Base-by-base conservation (phyloP, 75 land plant species). In the Gnetum montanum region DNA sequence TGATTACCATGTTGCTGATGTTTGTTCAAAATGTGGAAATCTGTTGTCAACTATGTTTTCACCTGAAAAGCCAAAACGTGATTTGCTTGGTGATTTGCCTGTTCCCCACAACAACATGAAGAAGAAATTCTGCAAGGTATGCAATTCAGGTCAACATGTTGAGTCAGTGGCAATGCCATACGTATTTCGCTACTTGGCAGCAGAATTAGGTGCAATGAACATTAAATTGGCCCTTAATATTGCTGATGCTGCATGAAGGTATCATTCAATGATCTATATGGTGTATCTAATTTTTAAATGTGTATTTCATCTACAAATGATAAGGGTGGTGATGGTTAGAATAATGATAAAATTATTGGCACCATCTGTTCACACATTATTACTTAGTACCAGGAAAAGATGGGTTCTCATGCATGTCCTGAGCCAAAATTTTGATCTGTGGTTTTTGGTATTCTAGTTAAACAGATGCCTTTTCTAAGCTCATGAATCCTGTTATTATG, bases 121-220 rank as follows among this genome's bases (percentile, higher is more conserved):
- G 57, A 90, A 73, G 75, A 73, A 54, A 6, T 60, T 35, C 6
- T 95, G 99, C 61, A 58, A 58, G 46, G 70, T 72, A 13, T 95
- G 99, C 67, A 65, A 90, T 28, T 73, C 84, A 13, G 73, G 82
- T 54, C 71, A 73, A 61, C 84, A 84, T 1, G 83, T 95, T 70
- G 97, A 77, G 70, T 81, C 77, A 7, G 99, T 95, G 6, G 93
- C 99, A 4, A 95, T 95, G 99, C 99, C 99, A 10, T 95, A 73
- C 31, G 93, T 93, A 8, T 95, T 95, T 64, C 78, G 82, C 31
- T 90, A 84, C 40, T 60, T 95, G 54, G 86, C 93, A 26, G 79
- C 97, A 16, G 99, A 95, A 48, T 54, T 95, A 24, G 97, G 97
- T 1, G 88, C 97, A 8, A 95, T 95, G 99, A 95, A 95, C 63